Conservation (phyloP, 2,329 filamentous ascomycete species). For the Colletotrichum brevisporum region DNA sequence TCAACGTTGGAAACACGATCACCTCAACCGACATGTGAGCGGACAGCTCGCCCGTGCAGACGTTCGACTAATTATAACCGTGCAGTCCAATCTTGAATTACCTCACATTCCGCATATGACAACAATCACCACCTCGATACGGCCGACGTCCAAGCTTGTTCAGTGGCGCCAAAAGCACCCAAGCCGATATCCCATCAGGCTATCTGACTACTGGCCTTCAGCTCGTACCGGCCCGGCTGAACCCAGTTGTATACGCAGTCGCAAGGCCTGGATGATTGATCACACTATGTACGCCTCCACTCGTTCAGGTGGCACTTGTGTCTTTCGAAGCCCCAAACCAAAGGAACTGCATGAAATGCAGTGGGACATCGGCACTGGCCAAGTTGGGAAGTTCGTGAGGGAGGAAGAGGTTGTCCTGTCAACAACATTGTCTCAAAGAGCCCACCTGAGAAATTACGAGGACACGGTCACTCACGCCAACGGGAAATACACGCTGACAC, state of each 20-base stretch:
- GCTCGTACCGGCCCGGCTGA: conserved; percentile 45
- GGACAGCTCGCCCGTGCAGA: neutral
- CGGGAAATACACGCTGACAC: neutral
- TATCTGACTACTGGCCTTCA: conserved; percentile 55
- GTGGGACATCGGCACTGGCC: conserved; percentile 50
- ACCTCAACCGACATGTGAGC: conserved; percentile 59
- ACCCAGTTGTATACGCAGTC: conserved; percentile 53
- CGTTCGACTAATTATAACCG: neutral
- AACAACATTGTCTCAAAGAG: conserved; percentile 34
- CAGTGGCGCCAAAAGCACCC: conserved; percentile 55
- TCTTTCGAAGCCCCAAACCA: conserved; percentile 54
- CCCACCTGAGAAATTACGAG: conserved; percentile 42
- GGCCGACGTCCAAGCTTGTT: conserved; percentile 54
- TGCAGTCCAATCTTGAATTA: conserved; percentile 57
- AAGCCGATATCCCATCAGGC: conserved; percentile 55
- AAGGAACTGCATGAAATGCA: conserved; percentile 58
- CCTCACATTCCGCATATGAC: conserved; percentile 63
- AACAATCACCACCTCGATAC: conserved; percentile 58
- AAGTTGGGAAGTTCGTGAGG: conserved; percentile 51
- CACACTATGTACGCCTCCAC: conserved; percentile 59
- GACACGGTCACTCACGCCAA: neutral
- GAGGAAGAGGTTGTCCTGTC: conserved; percentile 47
- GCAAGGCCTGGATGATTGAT: conserved; percentile 59
- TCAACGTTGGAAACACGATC: conserved; percentile 61
- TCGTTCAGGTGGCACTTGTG: conserved; percentile 53